Evolutionary conservation across 78 protist species (phyloP).

Genomic region (Isochrysis galbana): DNA sequence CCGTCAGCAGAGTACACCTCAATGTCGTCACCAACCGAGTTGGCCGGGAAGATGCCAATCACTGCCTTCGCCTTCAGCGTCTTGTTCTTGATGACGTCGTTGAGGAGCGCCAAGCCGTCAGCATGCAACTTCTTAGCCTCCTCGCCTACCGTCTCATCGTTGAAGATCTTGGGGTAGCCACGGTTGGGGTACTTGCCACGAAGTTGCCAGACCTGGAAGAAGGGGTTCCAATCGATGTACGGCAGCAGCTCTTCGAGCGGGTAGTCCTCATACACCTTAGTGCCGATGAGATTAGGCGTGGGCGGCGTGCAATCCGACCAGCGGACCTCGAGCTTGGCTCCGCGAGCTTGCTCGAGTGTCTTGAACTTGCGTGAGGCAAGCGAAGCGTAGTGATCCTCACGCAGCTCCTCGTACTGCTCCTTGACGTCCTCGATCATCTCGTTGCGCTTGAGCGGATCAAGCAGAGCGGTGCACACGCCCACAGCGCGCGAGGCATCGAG

Average conservation of each 20-base stretch:
- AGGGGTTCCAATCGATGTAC: slow-evolving; percentile 95
- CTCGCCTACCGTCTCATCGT: slow-evolving; percentile 88
- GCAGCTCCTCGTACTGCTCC: slow-evolving; percentile 79
- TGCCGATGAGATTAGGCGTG: slow-evolving; percentile 36
- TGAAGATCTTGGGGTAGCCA: slow-evolving; percentile 94
- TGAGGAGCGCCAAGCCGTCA: slow-evolving; percentile 8
- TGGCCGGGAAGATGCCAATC: slow-evolving; percentile 90
- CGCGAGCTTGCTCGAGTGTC: slow-evolving; percentile 82
- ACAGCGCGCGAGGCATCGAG: slow-evolving; percentile 94
- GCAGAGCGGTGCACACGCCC: slow-evolving; percentile 52
- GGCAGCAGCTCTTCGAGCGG: slow-evolving; percentile 71
- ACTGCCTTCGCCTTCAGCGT: slow-evolving; percentile 30
- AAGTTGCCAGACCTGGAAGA: slow-evolving; percentile 82
- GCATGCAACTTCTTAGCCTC: slow-evolving; percentile 44
- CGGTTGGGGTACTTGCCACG: slow-evolving; percentile 97
- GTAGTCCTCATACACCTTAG: slow-evolving; percentile 57
- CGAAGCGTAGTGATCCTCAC: slow-evolving; percentile 89
- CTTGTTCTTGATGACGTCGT: background rate
- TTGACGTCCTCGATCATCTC: slow-evolving; percentile 72
- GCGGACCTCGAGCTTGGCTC: slow-evolving; percentile 41
- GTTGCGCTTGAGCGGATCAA: slow-evolving; percentile 58
- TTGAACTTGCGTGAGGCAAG: slow-evolving; percentile 80
- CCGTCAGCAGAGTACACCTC: slow-evolving; percentile 76
- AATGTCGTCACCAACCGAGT: slow-evolving; percentile 86
- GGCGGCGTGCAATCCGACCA: slow-evolving; percentile 48